phyloP scores from a whole-genome alignment of 2,329 filamentous ascomycete genomes.

The Penicillium griseofulvum region DNA sequence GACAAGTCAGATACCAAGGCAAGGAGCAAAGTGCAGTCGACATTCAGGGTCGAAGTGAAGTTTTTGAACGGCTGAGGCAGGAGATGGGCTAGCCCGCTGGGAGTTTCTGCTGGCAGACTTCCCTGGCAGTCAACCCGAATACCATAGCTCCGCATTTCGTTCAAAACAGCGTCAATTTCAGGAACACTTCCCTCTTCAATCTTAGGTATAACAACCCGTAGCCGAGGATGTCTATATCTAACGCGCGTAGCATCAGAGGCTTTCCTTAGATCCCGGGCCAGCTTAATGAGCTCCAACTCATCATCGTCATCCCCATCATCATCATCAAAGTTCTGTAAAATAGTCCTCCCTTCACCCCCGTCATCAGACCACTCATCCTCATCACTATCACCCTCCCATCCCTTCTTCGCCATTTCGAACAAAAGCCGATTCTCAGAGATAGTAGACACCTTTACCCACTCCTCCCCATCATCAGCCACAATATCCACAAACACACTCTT shows the following conservation, averaged over 20 bases:
- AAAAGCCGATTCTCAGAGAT: constrained; percentile 62
- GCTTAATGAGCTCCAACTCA: constrained; percentile 59
- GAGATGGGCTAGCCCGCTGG: constrained; percentile 31
- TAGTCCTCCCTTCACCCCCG: constrained; percentile 21
- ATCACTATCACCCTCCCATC: constrained; percentile 54
- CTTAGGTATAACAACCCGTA: constrained; percentile 62
- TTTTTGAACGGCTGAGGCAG: constrained; percentile 42
- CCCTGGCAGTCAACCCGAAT: constrained; percentile 40
- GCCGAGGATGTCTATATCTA: constrained; percentile 57
- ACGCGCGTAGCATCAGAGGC: constrained; percentile 58
- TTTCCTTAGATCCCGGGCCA: constrained; percentile 57
- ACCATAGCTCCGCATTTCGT: constrained; percentile 55
- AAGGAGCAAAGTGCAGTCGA: constrained; percentile 64
- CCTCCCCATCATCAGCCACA: constrained; percentile 59
- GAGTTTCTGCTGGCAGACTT: constrained; percentile 12
- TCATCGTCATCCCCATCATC: constrained; percentile 48
- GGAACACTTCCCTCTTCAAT: constrained; percentile 50
- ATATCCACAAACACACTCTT: constrained; percentile 62
- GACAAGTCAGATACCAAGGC: constrained; percentile 72
- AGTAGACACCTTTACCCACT: constrained; percentile 69
- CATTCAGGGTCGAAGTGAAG: constrained; percentile 46
- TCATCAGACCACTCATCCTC: constrained; percentile 47
- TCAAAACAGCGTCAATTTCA: constrained; percentile 58
- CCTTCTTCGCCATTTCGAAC: constrained; percentile 67
- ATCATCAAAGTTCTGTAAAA: constrained; percentile 31